phyloP scores from a whole-genome alignment of 805 yeast genomes.

The Starmerella scarabaei region DNA sequence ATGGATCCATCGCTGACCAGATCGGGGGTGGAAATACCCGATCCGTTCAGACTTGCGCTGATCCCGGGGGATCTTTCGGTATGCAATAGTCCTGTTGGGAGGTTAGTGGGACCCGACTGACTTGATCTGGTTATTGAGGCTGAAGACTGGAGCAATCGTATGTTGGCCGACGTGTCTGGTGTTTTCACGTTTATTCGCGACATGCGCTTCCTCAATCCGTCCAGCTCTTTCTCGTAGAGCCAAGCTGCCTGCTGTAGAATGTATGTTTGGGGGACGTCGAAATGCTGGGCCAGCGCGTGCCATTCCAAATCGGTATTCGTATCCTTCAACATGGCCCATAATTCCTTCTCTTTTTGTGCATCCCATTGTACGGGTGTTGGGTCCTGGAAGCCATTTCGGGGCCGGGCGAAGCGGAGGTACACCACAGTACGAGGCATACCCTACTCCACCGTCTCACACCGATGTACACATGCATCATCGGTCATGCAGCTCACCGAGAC shows the following conservation, averaged over 20 bases:
- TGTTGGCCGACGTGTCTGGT: no score
- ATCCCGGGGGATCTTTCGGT: no score
- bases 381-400: constrained; percentile 32
- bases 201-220: constrained; percentile 27
- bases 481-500: no score
- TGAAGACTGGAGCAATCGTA: no score
- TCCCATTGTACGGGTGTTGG: constrained; percentile 30
- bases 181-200: constrained; percentile 18
- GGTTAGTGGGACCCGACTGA: no score
- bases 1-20: not conserved
- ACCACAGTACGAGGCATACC: constrained; percentile 25
- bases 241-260: constrained; percentile 33
- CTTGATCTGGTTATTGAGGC: no score
- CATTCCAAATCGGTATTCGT: constrained; percentile 28
- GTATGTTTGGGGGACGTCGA: constrained; percentile 29
- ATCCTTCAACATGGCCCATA: constrained; percentile 29
- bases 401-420: constrained; percentile 34
- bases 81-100: no score
- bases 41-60: no score
- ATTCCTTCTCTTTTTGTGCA: constrained; percentile 24
- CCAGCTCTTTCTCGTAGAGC: constrained; percentile 32
- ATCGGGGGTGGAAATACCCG: not conserved
- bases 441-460: not conserved
- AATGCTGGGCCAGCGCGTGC: constrained; percentile 26
- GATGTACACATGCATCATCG: no score